Evolutionary conservation across 225 moss, liverwort and hornwort genomes (phyloP), one percentile per base, ranked within the genome.

Genomic region (Marchantia paleacea): DNA sequence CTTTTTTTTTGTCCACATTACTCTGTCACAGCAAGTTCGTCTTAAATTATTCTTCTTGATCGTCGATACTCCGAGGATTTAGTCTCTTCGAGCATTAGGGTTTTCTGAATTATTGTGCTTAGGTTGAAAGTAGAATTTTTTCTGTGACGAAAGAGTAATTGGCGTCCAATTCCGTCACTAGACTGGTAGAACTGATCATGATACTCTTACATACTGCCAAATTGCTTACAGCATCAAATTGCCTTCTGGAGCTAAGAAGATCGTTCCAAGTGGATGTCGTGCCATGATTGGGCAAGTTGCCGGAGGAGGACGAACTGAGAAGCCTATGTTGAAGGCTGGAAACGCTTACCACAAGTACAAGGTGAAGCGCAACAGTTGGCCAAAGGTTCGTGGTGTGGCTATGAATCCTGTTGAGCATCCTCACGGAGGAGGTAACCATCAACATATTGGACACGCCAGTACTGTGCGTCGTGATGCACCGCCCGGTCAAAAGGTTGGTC

Each of bases 321-420:
- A 92, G 82, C 92, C 94, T 24, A 92, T 94, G 92, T 68, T 94
- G 86, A 94, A 94, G 91, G 93, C 93, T 10, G 93, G 93, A 62
- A 94, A 94, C 71, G 94, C 92, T 15, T 94, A 86, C 79, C 94
- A 91, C 87, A 94, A 94, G 83, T 94, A 92, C 83, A 94, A 90
- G 90, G 92, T 94, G 88, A 94, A 94, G 85, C 85, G 92, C 9
- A 94, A 94, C 87, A 88, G 89, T 76, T 92, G 92, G 93, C 93
- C 91, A 48, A 93, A 93, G 91, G 93, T 93, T 39, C 84, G 90
- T 64, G 91, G 93, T 84, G 93, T 93, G 90, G 93, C 93, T n/a
- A 94, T 94, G 94, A 94, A 92, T 78, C 94, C 92, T 52, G 94
- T 94, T 78, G 94, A 94, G 86, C 94, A 94, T 89, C 94, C 94